These are phyloP conservation scores for Epichloe scottii DNA, from an alignment of 2,329 filamentous ascomycete species.

Conservation along the genomic window DNA sequence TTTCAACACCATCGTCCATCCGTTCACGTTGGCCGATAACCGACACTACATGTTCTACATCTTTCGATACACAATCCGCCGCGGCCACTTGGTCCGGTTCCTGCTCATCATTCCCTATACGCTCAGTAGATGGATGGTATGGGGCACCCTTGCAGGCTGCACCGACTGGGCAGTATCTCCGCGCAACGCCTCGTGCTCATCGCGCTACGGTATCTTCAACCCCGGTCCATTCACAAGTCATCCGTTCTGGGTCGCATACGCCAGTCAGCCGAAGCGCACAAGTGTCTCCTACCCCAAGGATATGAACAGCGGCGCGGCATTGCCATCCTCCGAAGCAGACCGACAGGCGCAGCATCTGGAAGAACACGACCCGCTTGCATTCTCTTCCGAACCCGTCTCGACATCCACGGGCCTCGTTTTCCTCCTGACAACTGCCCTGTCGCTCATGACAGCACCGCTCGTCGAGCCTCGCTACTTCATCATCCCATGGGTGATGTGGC, in stretches of 20 bases:
- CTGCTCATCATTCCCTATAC: constrained; percentile 59
- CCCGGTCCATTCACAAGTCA: constrained; percentile 15
- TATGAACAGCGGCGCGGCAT: background rate
- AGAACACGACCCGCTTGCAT: constrained; percentile 13
- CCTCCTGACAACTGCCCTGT: constrained; percentile 59
- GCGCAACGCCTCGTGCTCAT: constrained; percentile 2
- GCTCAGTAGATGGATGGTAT: constrained; percentile 53
- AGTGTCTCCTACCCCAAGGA: constrained; percentile 6
- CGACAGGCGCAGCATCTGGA: constrained; percentile 9
- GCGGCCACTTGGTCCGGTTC: constrained; percentile 51
- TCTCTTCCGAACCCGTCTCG: constrained; percentile 20
- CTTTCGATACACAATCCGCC: constrained; percentile 70
- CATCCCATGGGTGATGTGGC: constrained; percentile 87
- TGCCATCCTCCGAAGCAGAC: background rate
- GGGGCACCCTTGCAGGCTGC: constrained; percentile 46
- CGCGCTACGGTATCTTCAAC: background rate
- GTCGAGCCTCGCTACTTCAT: constrained; percentile 97
- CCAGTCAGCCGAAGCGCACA: constrained; percentile 6
- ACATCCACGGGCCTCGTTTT: constrained; percentile 44
- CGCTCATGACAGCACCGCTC: constrained; percentile 75
- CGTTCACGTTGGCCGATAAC: constrained; percentile 93
- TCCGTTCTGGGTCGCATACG: constrained; percentile 13
- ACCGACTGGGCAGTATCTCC: constrained; percentile 10
- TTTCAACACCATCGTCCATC: constrained; percentile 87
- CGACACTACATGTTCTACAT: constrained; percentile 96